Evolutionary conservation across 2,329 filamentous ascomycete species (phyloP), one percentile per base, ranked within the genome.

Genomic region (Fusarium xylarioides): DNA sequence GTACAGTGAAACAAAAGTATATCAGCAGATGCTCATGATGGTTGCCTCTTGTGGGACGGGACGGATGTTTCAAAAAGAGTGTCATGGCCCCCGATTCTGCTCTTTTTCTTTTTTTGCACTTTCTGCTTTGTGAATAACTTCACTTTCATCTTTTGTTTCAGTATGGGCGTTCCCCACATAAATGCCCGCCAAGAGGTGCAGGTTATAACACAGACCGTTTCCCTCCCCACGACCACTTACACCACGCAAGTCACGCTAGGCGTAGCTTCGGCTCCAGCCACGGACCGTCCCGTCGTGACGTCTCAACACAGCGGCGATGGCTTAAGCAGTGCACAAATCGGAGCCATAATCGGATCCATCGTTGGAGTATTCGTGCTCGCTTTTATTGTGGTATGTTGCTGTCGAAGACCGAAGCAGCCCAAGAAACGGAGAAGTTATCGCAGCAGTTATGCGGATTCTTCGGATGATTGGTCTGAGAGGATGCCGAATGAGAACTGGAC

Each of bases 311-410:
- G 64, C 32, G 49, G 62, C 15, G 70, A 63, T 11, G 79, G 77
- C 14, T 78, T 85, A 7, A 80, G 78, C 1, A 75, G 80, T 32
- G 78, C 73, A n/a, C 78, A 84, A 54, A 79, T 86, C 35, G 84
- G 83, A 10, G 84, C 80, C 43, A 82, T 86, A 23, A 73, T 84
- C 4, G 84, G 84, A 34, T 80, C 80, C 38, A 67, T 85, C 4
- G 76, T 83, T 16, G 83, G 80, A 5, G 72, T 81, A n/a, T 79
- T 82, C n/a, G 54, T 82, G 30, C 66, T 84, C 28, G 56, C 80
- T 35, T 59, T 84, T 35, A 32, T 84, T 21, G 63, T 79, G 43
- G 74, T 81, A 58, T 80, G 76, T 54, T 85, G 81, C 75, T 71
- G 76, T 35, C 70, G 66, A 42, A 61, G 79, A 26, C 65, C 65